A percentile compares a stretch with the other conserved stretches of the same genome.
Evolutionary conservation across 495 filamentous ascomycete genomes (phyloP).

Genomic region (Bacidia rubella): DNA sequence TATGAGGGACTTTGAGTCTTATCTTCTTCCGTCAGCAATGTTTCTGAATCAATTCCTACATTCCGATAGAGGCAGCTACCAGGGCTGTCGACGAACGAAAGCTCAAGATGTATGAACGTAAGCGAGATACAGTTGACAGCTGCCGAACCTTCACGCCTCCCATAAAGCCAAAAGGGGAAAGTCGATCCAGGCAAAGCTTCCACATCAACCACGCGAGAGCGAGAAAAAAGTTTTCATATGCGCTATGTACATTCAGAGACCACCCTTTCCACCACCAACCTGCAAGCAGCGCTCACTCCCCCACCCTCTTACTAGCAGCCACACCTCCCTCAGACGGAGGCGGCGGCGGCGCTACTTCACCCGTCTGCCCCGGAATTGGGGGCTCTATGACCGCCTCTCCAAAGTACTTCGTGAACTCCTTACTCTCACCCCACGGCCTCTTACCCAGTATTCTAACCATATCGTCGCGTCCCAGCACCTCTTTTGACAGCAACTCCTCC

Average conservation of each 20-base stretch:
- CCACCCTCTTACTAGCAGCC: slow-evolving; percentile 4
- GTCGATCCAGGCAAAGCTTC: too few relatives aligned
- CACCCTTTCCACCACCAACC: background rate
- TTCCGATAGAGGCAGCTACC: too few relatives aligned
- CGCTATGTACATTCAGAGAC: background rate
- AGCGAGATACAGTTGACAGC: too few relatives aligned
- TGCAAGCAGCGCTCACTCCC: background rate
- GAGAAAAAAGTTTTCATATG: too few relatives aligned
- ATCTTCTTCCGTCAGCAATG: too few relatives aligned
- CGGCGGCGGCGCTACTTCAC: slow-evolving; percentile 15
- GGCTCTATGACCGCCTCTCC: slow-evolving; percentile 35
- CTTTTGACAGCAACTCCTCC: slow-evolving; percentile 84
- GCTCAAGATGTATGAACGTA: too few relatives aligned
- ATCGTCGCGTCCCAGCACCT: slow-evolving; percentile 81
- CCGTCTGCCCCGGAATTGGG: slow-evolving; percentile 42
- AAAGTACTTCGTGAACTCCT: slow-evolving; percentile 91
- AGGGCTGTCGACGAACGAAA: too few relatives aligned
- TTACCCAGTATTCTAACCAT: slow-evolving; percentile 77
- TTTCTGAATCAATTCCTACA: too few relatives aligned
- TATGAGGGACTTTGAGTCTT: too few relatives aligned
- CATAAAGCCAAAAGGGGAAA: too few relatives aligned
- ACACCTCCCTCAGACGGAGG: slow-evolving; percentile 5
- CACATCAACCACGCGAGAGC: too few relatives aligned
- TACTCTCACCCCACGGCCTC: slow-evolving; percentile 65
- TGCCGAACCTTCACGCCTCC: too few relatives aligned